These are phyloP conservation scores for Malassezia psittaci DNA, from an alignment of 1,284 basidiomycete genomes.

Conservation along the genomic window DNA sequence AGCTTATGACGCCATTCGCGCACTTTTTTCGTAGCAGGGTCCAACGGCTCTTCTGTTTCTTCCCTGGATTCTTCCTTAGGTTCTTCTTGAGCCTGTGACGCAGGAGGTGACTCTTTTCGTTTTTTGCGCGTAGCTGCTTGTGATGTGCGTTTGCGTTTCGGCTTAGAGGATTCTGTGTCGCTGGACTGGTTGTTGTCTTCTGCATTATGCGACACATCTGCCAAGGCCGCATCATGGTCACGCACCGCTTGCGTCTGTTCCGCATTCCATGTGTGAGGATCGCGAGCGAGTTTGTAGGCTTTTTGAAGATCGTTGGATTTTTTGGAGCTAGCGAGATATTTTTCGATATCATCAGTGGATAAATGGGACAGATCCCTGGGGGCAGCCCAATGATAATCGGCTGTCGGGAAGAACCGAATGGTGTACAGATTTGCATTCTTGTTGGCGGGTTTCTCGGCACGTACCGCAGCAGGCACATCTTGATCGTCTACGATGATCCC, in stretches of 20 bases:
- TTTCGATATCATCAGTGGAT: slow-evolving; percentile 67
- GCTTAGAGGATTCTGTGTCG: slow-evolving; percentile 59
- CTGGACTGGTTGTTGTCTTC: slow-evolving; percentile 56
- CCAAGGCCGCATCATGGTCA: slow-evolving; percentile 47
- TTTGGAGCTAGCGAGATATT: slow-evolving; percentile 69
- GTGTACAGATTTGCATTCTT: slow-evolving; percentile 67
- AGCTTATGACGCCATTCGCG: slow-evolving; percentile 71
- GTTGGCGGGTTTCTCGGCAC: slow-evolving; percentile 59
- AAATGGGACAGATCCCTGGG: slow-evolving; percentile 72
- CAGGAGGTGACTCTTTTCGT: slow-evolving; percentile 1
- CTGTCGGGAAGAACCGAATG: slow-evolving; percentile 76
- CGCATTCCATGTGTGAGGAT: slow-evolving; percentile 57
- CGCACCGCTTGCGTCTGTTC: slow-evolving; percentile 29
- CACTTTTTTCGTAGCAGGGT: slow-evolving; percentile 56
- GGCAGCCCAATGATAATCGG: slow-evolving; percentile 78
- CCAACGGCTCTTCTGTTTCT: slow-evolving; percentile 51
- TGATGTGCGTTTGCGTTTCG: slow-evolving; percentile 46
- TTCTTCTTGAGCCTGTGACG: slow-evolving; percentile 48
- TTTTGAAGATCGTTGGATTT: slow-evolving; percentile 63
- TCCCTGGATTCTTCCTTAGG: slow-evolving; percentile 55
- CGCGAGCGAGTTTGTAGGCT: slow-evolving; percentile 71
- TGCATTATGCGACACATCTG: slow-evolving; percentile 56
- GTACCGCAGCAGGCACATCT: slow-evolving; percentile 56
- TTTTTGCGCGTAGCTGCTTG: slow-evolving; percentile 43
- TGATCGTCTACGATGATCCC: slow-evolving; percentile 71